A percentile compares a stretch with the other conserved stretches of the same genome.
Evolutionary conservation across 768 basidiomycete species (phyloP).

Genomic region (Coprinellus micaceus): DNA sequence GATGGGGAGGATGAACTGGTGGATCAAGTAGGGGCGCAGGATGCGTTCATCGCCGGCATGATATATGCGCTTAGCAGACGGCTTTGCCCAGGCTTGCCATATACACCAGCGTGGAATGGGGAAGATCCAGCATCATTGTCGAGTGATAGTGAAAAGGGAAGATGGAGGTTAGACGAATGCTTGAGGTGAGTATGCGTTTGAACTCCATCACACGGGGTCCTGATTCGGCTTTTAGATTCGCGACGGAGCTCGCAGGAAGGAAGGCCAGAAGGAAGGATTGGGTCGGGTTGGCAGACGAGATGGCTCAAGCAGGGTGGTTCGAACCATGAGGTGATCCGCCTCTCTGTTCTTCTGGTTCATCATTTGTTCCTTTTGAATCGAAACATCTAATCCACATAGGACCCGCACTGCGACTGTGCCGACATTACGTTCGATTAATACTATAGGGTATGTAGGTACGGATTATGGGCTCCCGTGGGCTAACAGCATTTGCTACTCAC

Average conservation of each 20-base stretch:
- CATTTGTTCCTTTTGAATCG: background rate
- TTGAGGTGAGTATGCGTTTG: slow-evolving; percentile 59
- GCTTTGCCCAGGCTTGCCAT: slow-evolving; percentile 72
- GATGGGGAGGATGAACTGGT: slow-evolving; percentile 41
- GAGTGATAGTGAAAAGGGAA: slow-evolving; percentile 42
- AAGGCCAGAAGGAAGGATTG: slow-evolving; percentile 62
- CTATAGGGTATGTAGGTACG: background rate
- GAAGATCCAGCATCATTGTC: slow-evolving; percentile 27
- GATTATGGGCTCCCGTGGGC: no score
- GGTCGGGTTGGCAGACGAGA: slow-evolving; percentile 70
- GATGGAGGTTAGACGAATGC: slow-evolving; percentile 83
- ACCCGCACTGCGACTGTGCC: no score
- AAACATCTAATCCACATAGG: background rate
- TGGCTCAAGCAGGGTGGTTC: slow-evolving; percentile 78
- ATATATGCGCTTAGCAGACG: slow-evolving; percentile 74
- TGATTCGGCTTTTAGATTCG: slow-evolving; percentile 45
- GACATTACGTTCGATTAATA: background rate
- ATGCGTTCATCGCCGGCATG: slow-evolving; percentile 86
- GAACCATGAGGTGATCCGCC: slow-evolving; percentile 30
- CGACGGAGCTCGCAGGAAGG: slow-evolving; percentile 77
- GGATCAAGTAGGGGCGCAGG: slow-evolving; percentile 76
- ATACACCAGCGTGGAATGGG: slow-evolving; percentile 52
- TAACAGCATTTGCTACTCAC: no score
- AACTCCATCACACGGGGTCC: background rate
- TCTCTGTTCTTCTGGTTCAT: background rate